Conservation (phyloP, 2,329 filamentous ascomycete species). For the Ophiostoma piceae region DNA sequence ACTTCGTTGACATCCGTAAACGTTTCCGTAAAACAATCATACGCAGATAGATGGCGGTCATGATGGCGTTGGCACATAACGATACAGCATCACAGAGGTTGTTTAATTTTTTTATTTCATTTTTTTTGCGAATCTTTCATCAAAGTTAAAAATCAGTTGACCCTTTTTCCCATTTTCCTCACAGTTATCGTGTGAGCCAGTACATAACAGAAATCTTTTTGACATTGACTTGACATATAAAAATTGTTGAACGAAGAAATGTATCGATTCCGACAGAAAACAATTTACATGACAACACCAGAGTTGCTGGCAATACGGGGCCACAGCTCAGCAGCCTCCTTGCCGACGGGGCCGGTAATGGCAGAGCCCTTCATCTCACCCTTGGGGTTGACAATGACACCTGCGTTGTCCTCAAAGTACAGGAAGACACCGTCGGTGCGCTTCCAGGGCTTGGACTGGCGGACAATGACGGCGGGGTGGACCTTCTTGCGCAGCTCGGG, state of each 20-base stretch:
- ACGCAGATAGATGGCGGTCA: too few species aligned
- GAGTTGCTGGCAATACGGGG: constrained; percentile 99
- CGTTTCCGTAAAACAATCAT: too few species aligned
- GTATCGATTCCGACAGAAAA: too few species aligned
- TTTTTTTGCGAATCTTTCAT: constrained; percentile 16
- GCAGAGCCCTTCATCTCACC: constrained; percentile 99
- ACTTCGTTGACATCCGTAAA: not conserved
- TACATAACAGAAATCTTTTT: constrained; percentile 10
- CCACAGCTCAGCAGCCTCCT: constrained; percentile 99
- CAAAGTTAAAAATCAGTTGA: constrained; percentile 17
- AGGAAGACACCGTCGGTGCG: constrained; percentile 97
- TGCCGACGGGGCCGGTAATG: constrained; percentile 98
- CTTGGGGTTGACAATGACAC: constrained; percentile 99
- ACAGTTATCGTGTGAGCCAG: not conserved
- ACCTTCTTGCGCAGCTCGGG: constrained; percentile 99
- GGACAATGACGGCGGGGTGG: constrained; percentile 88
- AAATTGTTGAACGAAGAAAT: not conserved
- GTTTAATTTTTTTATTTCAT: constrained; percentile 16
- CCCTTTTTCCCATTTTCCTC: constrained; percentile 12
- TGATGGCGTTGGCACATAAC: not conserved
- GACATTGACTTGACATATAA: not conserved
- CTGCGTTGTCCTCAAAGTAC: constrained; percentile 99
- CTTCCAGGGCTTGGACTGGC: constrained; percentile 91
- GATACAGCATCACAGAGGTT: too few species aligned
- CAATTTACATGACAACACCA: constrained; percentile 96